Evolutionary conservation across 495 filamentous ascomycete species (phyloP).

Genomic region (Mytilinidion resinicola): DNA sequence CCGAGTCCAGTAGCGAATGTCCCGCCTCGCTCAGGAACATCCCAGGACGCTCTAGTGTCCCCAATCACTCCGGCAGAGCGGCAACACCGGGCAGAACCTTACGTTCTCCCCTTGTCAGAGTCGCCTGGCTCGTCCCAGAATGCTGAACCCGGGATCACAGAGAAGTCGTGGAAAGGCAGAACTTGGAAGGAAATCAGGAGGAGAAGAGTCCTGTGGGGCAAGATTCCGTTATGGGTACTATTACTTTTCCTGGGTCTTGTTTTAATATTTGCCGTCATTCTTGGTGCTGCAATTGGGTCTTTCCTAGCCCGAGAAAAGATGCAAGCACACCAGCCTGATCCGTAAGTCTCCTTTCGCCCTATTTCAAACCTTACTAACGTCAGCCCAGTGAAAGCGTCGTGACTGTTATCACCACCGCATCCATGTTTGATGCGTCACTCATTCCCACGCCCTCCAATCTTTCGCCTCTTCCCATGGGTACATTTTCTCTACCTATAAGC

Average conservation of each 20-base stretch:
- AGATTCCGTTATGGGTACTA: constrained; percentile 31
- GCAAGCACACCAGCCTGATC: constrained; percentile 8
- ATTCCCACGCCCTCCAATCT: constrained; percentile 55
- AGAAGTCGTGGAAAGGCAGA: constrained; percentile 18
- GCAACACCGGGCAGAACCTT: background rate
- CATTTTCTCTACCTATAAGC: constrained; percentile 54
- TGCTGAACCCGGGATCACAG: background rate
- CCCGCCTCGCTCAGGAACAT: background rate
- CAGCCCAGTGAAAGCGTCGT: constrained; percentile 33
- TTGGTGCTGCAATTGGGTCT: constrained; percentile 37
- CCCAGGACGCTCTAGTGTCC: constrained; percentile 8
- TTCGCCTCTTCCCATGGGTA: constrained; percentile 56
- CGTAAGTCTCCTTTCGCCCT: constrained; percentile 16
- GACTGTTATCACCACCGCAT: constrained; percentile 48
- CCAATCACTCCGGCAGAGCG: background rate
- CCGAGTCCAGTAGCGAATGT: constrained; percentile 8
- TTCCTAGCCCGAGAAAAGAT: constrained; percentile 21
- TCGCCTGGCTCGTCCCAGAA: constrained; percentile 27
- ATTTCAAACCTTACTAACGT: background rate
- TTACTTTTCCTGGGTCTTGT: constrained; percentile 51
- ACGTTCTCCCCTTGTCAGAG: constrained; percentile 28
- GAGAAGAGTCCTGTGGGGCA: constrained; percentile 30
- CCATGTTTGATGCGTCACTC: constrained; percentile 59
- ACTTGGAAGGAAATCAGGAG: constrained; percentile 26
- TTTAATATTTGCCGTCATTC: constrained; percentile 42